Evolutionary conservation across 495 filamentous ascomycete genomes (phyloP), one percentile per base, ranked within the genome.

Genomic region (Talaromyces adpressus): DNA sequence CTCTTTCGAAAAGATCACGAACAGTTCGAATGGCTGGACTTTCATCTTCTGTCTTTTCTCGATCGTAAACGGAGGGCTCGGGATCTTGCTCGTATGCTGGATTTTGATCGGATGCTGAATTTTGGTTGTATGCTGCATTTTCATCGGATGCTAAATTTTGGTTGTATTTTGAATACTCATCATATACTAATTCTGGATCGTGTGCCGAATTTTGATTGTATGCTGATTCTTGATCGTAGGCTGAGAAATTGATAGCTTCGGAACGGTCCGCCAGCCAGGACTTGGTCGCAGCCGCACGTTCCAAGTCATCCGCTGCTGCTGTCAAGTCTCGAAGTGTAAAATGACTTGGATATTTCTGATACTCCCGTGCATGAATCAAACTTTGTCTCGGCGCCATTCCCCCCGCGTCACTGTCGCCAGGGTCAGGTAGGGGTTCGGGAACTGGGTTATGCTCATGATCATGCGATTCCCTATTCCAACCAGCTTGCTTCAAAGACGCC

Each of bases 401-500:
- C 22, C 25, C 32, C 30, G 30, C 34, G 57, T 8, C 57, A 41
- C 7, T 39, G 6, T 20, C 45, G 45, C n/a, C 52, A 29, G 52
- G 4, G 23, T 61, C 18, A 3, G 14, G 11, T 8, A 49, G 14
- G n/a, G 39, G 16, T 0, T 29, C 41, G 20, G 58, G 20, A 25
- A 14, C n/a, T 27, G 12, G 8, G 6, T 60, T 45, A n/a, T 60
- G 20, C 39, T n/a, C 36, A 20, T 45, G 34, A 7, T n/a, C 23
- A 34, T 25, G 32, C 14, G 58, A 47, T 18, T 18, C 6, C 16
- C 29, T 62, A 32, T 61, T 68, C 27, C 62, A 66, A 49, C 69
- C 66, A 49, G 66, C 65, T n/a, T 70, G 61, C 34, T 76, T 80
- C 59, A 77, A 67, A 27, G 75, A 76, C 4, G 72, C 73, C 57